Percentiles rank a stretch among this genome's conserved stretches.
Evolutionary conservation across 2,329 filamentous ascomycete species (phyloP).

Genomic region (Aureobasidium melanogenum): DNA sequence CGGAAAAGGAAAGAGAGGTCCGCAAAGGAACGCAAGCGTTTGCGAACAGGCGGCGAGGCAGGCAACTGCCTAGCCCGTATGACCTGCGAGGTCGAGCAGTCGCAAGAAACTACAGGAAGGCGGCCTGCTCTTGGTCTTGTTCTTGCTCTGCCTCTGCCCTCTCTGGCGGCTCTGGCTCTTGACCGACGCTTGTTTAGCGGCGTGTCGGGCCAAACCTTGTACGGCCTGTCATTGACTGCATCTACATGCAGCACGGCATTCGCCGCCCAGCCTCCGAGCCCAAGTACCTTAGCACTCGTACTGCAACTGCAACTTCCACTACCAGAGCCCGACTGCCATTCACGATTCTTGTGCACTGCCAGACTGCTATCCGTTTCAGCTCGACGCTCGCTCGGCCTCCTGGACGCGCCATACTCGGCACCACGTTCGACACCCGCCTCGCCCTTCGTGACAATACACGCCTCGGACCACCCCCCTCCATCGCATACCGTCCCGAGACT

Average conservation of each 20-base stretch:
- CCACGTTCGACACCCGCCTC: not conserved
- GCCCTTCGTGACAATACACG: not conserved
- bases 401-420: not conserved
- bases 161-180: not conserved
- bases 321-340: too few relatives aligned
- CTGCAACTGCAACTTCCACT: not conserved
- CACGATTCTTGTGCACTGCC: not conserved
- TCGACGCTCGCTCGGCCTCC: not conserved
- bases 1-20: not conserved
- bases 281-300: not conserved
- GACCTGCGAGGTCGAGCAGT: not conserved
- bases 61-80: not conserved
- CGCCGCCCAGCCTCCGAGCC: not conserved
- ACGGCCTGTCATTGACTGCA: not conserved
- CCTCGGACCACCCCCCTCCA: not conserved
- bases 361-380: not conserved
- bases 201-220: not conserved
- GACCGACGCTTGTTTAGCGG: not conserved
- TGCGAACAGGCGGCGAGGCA: not conserved
- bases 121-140: not conserved
- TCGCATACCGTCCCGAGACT: not conserved
- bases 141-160: not conserved
- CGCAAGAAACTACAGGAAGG: too few relatives aligned
- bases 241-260: not conserved
- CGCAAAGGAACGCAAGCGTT: slow-evolving; percentile 1